A percentile compares a stretch with the other conserved stretches of the same genome.
Conservation (phyloP, 345 rosid species). For the Brassica carinata region DNA sequence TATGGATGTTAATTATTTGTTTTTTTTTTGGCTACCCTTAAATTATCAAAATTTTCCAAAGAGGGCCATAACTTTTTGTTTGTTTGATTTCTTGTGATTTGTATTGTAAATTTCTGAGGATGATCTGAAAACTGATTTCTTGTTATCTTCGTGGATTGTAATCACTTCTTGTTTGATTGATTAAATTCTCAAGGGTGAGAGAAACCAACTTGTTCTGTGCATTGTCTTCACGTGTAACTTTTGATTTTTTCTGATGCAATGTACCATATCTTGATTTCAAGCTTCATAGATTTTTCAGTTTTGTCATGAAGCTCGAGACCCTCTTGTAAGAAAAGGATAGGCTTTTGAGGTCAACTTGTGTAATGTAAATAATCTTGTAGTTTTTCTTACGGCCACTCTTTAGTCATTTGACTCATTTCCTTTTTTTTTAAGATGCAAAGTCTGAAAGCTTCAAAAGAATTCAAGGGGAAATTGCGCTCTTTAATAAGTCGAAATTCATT, state of each 20-base stretch:
- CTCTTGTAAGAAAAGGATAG: not conserved
- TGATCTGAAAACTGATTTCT: conserved; percentile 1
- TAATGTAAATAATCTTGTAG: not conserved
- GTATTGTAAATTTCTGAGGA: not conserved
- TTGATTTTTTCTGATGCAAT: conserved; percentile 3
- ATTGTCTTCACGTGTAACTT: not conserved
- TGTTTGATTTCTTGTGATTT: not conserved
- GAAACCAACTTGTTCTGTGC: conserved; percentile 7
- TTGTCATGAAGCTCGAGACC: conserved; percentile 20
- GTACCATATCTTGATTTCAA: conserved; percentile 23
- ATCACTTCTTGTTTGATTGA: conserved; percentile 13
- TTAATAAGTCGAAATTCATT: no score
- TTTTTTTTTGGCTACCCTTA: not conserved
- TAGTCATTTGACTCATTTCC: not conserved
- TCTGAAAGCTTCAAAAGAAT: not conserved
- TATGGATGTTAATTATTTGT: not conserved
- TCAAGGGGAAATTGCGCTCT: not conserved
- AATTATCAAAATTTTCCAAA: not conserved
- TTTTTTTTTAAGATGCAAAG: not conserved
- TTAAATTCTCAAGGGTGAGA: conserved; percentile 5
- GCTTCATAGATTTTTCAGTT: not conserved
- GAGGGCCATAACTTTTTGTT: not conserved
- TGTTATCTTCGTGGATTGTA: conserved; percentile 10
- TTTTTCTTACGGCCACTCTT: not conserved
- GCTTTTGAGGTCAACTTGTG: conserved; percentile 14